These are phyloP conservation scores for Cetradonia linearis DNA, from an alignment of 495 filamentous ascomycete genomes.

Conservation along the genomic window DNA sequence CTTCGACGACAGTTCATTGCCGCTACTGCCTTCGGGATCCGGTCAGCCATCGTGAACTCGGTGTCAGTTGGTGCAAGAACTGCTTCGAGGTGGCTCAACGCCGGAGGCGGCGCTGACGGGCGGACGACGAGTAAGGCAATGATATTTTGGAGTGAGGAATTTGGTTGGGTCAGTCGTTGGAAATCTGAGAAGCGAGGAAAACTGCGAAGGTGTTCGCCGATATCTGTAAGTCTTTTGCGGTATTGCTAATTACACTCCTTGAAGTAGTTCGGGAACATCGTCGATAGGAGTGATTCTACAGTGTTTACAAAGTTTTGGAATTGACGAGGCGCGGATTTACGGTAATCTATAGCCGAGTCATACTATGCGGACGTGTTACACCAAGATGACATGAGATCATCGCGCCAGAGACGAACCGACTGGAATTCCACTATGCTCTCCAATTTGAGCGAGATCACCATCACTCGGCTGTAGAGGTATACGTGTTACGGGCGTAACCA, in stretches of 20 bases:
- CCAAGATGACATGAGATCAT: too few species aligned
- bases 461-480: neutral
- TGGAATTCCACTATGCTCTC: too few species aligned
- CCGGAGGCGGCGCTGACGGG: neutral
- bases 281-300: too few species aligned
- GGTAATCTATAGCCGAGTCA: neutral
- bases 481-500: neutral
- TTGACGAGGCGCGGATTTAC: neutral
- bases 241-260: too few species aligned
- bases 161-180: neutral
- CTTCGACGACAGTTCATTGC: neutral
- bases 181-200: neutral
- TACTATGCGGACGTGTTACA: neutral
- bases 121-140: neutral
- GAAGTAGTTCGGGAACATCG: too few species aligned
- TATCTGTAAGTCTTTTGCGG: too few species aligned
- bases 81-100: neutral
- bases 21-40: neutral
- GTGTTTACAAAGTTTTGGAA: too few species aligned
- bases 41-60: neutral
- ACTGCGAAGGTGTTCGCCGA: neutral
- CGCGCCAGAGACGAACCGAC: neutral
- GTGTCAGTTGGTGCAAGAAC: neutral
- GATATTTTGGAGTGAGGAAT: neutral
- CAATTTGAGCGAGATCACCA: neutral